These are phyloP conservation scores for Cryptococcus deneoformans DNA, from an alignment of 1,284 basidiomycete genomes.

Conservation along the genomic window DNA sequence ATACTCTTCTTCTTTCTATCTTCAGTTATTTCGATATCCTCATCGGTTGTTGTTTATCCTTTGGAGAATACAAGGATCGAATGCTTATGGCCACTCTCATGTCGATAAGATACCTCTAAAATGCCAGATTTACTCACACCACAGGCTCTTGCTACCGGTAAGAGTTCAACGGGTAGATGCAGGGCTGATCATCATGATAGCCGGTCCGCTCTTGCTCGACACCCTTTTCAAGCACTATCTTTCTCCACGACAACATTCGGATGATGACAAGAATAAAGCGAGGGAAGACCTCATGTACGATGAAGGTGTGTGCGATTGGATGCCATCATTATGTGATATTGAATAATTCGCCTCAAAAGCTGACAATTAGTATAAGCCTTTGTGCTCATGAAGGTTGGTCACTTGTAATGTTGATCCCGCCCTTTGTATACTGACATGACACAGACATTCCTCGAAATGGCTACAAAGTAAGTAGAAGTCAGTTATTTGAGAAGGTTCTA, in stretches of 20 bases:
- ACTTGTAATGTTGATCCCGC: neutral
- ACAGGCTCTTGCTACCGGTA: constrained; percentile 33
- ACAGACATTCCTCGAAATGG: constrained; percentile 61
- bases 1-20: neutral
- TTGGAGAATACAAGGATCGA: too few relatives aligned
- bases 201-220: constrained; percentile 69
- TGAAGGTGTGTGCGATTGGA: constrained; percentile 50
- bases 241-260: constrained; percentile 49
- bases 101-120: too few relatives aligned
- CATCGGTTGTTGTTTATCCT: too few relatives aligned
- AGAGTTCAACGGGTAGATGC: neutral
- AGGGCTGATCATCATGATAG: constrained; percentile 12
- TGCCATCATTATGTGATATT: neutral
- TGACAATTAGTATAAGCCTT: constrained; percentile 55
- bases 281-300: constrained; percentile 75
- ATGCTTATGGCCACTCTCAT: too few relatives aligned
- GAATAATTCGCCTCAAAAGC: neutral
- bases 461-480: constrained; percentile 49
- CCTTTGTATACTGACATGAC: neutral
- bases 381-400: constrained; percentile 67
- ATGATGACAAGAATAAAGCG: constrained; percentile 19
- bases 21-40: neutral
- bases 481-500: neutral
- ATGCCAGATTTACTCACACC: constrained; percentile 44
- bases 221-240: constrained; percentile 81